These are phyloP conservation scores for Ustulina deusta DNA, from an alignment of 2,329 filamentous ascomycete genomes.

Conservation along the genomic window DNA sequence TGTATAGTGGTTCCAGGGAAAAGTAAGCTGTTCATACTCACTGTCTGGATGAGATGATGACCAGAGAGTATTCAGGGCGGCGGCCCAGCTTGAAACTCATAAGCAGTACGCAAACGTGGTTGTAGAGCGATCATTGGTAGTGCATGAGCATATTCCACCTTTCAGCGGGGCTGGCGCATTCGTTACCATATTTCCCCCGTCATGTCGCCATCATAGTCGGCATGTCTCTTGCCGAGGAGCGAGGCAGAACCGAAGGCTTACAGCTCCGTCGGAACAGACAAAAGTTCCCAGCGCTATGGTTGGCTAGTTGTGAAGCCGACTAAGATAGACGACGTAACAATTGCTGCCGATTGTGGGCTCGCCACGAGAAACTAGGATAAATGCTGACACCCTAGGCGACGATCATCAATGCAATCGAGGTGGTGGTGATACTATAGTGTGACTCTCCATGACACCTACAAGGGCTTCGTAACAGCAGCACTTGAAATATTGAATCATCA, in stretches of 20 bases:
- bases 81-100: conserved; percentile 14
- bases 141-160: conserved; percentile 1
- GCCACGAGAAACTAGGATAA: conserved; percentile 34
- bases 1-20: conserved; percentile 3
- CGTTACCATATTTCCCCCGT: neutral
- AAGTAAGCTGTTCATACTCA: conserved; percentile 4
- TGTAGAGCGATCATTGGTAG: conserved; percentile 7
- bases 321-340: conserved; percentile 19
- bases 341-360: conserved; percentile 29
- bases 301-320: conserved; percentile 20
- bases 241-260: conserved; percentile 19
- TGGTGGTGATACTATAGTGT: conserved; percentile 28
- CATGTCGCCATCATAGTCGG: conserved; percentile 1
- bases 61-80: conserved; percentile 1
- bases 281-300: conserved; percentile 25
- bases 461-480: conserved; percentile 13
- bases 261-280: conserved; percentile 14
- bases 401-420: conserved; percentile 33
- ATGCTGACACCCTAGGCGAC: conserved; percentile 25
- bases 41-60: neutral
- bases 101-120: conserved; percentile 14
- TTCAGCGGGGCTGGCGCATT: conserved; percentile 9
- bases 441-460: conserved; percentile 19
- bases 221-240: conserved; percentile 8
- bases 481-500: conserved; percentile 23